phyloP scores from a whole-genome alignment of 352 stramenopile species.

The Peronospora belbahrii region DNA sequence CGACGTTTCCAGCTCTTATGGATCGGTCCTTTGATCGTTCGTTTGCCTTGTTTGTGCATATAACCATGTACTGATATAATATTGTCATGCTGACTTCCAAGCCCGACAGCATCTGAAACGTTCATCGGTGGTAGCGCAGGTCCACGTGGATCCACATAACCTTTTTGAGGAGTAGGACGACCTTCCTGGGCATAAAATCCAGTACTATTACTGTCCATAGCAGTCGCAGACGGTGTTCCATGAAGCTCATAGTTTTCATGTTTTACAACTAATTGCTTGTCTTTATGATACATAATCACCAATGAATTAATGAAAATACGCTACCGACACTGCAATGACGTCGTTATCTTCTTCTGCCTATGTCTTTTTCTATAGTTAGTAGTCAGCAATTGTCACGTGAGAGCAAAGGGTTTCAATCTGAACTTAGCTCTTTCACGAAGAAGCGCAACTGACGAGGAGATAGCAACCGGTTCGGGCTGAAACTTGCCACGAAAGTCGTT shows the following conservation, averaged over 20 bases:
- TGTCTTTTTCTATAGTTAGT: too few species aligned
- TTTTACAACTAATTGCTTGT: constrained; percentile 32
- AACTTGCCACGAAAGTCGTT: constrained; percentile 20
- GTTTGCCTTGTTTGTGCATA: constrained; percentile 87
- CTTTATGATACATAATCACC: constrained; percentile 35
- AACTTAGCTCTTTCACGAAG: constrained; percentile 24
- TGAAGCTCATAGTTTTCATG: constrained; percentile 56
- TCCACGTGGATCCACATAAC: constrained; percentile 59
- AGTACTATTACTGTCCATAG: constrained; percentile 37
- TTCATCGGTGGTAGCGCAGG: constrained; percentile 59
- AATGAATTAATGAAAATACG: too few species aligned
- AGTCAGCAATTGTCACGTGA: too few species aligned
- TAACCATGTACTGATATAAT: constrained; percentile 86
- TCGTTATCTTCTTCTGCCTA: not conserved
- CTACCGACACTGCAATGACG: too few species aligned
- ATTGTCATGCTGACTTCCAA: constrained; percentile 58
- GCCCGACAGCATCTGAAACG: constrained; percentile 58
- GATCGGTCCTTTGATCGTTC: constrained; percentile 79
- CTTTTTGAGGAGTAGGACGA: constrained; percentile 40
- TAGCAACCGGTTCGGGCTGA: constrained; percentile 1
- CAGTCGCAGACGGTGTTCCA: constrained; percentile 42
- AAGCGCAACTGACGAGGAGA: constrained; percentile 25
- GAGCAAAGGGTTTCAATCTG: too few species aligned
- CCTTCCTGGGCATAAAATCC: constrained; percentile 44
- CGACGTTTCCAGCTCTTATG: constrained; percentile 84